These are phyloP conservation scores for Gremmenia infestans DNA, from an alignment of 2,329 filamentous ascomycete species.

Conservation along the genomic window DNA sequence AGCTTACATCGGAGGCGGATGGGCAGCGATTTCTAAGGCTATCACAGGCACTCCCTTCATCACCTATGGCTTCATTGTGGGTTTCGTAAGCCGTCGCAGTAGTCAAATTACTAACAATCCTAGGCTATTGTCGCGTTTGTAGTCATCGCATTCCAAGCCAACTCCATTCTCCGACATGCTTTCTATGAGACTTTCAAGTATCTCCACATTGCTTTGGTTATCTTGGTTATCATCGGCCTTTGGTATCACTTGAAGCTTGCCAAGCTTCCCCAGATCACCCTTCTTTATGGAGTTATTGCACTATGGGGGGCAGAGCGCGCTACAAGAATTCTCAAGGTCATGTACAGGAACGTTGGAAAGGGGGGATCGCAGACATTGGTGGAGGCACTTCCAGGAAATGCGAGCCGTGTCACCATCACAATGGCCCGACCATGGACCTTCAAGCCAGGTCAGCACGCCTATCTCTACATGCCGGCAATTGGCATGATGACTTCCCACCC, in stretches of 20 bases:
- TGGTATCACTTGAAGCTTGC: conserved; percentile 62
- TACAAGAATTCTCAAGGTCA: conserved; percentile 52
- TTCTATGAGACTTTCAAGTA: conserved; percentile 77
- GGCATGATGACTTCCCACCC: conserved; percentile 73
- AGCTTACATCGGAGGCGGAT: conserved; percentile 40
- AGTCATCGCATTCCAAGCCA: conserved; percentile 61
- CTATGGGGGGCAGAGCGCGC: conserved; percentile 64
- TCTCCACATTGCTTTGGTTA: conserved; percentile 61
- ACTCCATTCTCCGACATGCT: conserved; percentile 67
- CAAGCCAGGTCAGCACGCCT: conserved; percentile 71
- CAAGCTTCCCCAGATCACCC: conserved; percentile 49
- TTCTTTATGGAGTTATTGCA: conserved; percentile 57
- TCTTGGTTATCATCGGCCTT: conserved; percentile 54
- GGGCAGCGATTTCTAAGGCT: conserved; percentile 39
- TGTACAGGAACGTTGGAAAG: conserved; percentile 61
- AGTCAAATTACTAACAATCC: conserved; percentile 9
- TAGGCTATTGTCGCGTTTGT: conserved; percentile 57
- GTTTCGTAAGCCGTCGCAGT: conserved; percentile 26
- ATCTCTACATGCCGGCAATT: conserved; percentile 70
- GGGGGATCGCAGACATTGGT: conserved; percentile 65
- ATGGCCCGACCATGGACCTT: conserved; percentile 75
- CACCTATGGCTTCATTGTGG: conserved; percentile 60
- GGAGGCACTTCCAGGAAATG: conserved; percentile 72
- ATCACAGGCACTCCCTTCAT: conserved; percentile 37
- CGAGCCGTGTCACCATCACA: conserved; percentile 66